phyloP scores from a whole-genome alignment of 31 red algal species.

The Asparagopsis taxiformis region DNA sequence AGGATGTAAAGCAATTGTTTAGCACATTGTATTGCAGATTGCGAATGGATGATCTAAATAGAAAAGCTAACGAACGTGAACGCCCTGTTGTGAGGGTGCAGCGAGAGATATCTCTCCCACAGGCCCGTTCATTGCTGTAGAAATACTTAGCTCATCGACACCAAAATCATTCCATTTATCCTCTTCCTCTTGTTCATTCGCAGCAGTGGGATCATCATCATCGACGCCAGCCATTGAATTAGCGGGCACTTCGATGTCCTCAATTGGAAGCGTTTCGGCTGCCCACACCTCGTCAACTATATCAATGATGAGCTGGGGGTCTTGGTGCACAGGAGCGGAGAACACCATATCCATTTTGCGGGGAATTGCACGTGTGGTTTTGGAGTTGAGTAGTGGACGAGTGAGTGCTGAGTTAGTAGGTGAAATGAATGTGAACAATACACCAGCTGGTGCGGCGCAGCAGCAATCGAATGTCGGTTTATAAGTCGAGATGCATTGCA shows the following conservation, averaged over 20 bases:
- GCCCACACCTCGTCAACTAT: slow-evolving; percentile 58
- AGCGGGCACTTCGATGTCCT: slow-evolving; percentile 42
- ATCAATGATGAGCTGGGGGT: slow-evolving; percentile 32
- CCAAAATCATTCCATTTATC: slow-evolving; percentile 56
- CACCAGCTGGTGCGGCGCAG: too few relatives aligned
- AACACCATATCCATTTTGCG: slow-evolving; percentile 50
- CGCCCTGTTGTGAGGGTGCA: too few relatives aligned
- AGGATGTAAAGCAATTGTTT: too few relatives aligned
- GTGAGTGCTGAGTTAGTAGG: too few relatives aligned
- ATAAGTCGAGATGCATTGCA: background rate
- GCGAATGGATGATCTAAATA: too few relatives aligned
- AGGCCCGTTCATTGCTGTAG: background rate
- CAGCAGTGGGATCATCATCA: slow-evolving; percentile 36
- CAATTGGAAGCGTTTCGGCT: slow-evolving; percentile 38
- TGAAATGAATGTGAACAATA: too few relatives aligned
- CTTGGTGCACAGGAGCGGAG: slow-evolving; percentile 43
- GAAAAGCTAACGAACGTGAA: too few relatives aligned
- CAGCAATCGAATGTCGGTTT: too few relatives aligned
- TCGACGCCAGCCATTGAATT: slow-evolving; percentile 16
- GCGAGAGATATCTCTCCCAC: too few relatives aligned
- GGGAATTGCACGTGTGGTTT: too few relatives aligned
- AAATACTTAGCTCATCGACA: slow-evolving; percentile 20
- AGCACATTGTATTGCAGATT: too few relatives aligned
- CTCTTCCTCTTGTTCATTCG: slow-evolving; percentile 40
- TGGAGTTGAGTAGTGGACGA: too few relatives aligned